Conservation (phyloP, 208 protist species). For the Endotrypanum monterogeii region DNA sequence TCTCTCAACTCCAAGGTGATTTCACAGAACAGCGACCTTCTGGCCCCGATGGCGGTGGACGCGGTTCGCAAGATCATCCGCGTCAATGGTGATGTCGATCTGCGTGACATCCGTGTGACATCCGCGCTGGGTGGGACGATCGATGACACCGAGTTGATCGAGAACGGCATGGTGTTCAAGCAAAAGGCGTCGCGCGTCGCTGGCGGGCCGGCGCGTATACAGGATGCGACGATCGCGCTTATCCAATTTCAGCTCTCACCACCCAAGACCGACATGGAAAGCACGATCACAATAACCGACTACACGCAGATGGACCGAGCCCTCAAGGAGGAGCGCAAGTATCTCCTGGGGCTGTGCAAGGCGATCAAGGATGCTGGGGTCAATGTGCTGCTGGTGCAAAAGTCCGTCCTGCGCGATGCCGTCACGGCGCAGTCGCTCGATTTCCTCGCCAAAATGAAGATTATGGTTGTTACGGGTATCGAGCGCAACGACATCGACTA, state of each 20-base stretch:
- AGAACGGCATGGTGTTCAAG: slow-evolving; percentile 94
- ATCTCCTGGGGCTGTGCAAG: slow-evolving; percentile 98
- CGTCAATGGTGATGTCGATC: slow-evolving; percentile 95
- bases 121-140: slow-evolving; percentile 95
- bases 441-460: slow-evolving; percentile 99
- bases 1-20: slow-evolving; percentile 99
- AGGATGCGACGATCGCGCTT: slow-evolving; percentile 99
- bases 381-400: slow-evolving; percentile 99
- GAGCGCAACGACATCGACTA: slow-evolving; percentile 99
- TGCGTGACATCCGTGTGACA: slow-evolving; percentile 96
- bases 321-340: slow-evolving; percentile 97
- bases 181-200: slow-evolving; percentile 91
- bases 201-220: slow-evolving; percentile 91
- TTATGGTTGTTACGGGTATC: slow-evolving; percentile 99
- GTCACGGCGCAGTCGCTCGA: slow-evolving; percentile 97
- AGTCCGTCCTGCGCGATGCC: slow-evolving; percentile 98
- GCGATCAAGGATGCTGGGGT: slow-evolving; percentile 97
- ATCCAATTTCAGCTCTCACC: slow-evolving; percentile 99
- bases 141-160: slow-evolving; percentile 98
- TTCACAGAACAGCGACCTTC: slow-evolving; percentile 95
- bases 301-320: slow-evolving; percentile 98
- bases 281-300: slow-evolving; percentile 96
- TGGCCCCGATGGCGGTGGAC: slow-evolving; percentile 99
- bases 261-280: slow-evolving; percentile 98
- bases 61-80: slow-evolving; percentile 93